Evolutionary conservation across 2,329 filamentous ascomycete genomes (phyloP), one percentile per base, ranked within the genome.

Genomic region (Colletotrichum sp.): DNA sequence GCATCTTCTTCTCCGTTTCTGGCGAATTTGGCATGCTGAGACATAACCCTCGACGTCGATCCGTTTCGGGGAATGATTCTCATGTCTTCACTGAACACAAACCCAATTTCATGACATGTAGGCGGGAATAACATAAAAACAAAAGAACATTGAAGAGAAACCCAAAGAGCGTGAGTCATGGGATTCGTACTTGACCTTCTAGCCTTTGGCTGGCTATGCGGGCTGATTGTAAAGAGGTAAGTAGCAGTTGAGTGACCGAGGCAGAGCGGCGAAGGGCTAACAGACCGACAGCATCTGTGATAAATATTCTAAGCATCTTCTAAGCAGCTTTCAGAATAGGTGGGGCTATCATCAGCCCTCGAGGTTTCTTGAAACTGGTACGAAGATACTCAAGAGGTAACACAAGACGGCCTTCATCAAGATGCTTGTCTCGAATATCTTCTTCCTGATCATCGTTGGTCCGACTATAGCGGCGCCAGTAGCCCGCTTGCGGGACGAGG

Each of bases 41-140:
- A 13, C 44, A 13, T 21, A 21, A 49, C 6, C 0, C 44, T 52
- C n/a, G 6, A 21, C 44, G 2, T 52, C 44, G 3, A 21, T 13
- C 10, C 44, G 0, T 52, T 7, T 21, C 10, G n/a, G 10, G n/a
- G 44, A 13, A 52, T 52, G 44, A 52, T 21, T 1, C n/a, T 21
- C 12, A 21, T 3, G 44, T 21, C 3, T 8, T 7, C 3, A 5
- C 6, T 13, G n/a, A 21, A 24, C 1, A 52, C 5, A 21, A 21
- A 52, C 2, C n/a, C 44, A 21, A 52, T 8, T 3, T 4, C 3
- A 2, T 52, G 0, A 0, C 0, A 21, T 7, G n/a, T 21, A 13
- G 6, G 2, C 12, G n/a, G n/a, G 44, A 21, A 21, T 21, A 8
- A 13, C n/a, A 52, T 0, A 13, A 52, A 24, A 13, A 8, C 44